These are phyloP conservation scores for Lodderomyces parapsilosis DNA, from an alignment of 1,139 yeast species.

Conservation along the genomic window DNA sequence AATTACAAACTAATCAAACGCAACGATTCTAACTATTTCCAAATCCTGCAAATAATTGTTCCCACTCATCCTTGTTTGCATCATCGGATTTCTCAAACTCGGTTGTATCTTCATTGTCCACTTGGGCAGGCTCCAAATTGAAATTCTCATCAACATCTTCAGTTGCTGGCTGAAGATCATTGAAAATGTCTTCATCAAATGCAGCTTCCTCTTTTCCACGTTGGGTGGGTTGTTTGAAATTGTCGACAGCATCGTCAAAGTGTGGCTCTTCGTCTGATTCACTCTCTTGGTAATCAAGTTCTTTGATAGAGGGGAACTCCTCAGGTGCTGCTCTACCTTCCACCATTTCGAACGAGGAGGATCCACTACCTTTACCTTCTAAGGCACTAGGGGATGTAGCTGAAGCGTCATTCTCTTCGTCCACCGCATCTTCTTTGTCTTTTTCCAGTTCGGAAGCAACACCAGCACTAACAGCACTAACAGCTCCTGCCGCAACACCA, in stretches of 20 bases:
- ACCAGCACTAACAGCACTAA: conserved; percentile 23
- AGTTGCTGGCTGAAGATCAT: conserved; percentile 40
- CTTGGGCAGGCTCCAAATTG: conserved; percentile 45
- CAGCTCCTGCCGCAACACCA: conserved; percentile 19
- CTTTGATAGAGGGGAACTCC: conserved; percentile 77
- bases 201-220: conserved; percentile 6
- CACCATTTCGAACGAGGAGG: conserved; percentile 51
- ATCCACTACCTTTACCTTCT: conserved; percentile 17
- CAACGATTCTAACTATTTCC: conserved; percentile 50
- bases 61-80: conserved; percentile 78
- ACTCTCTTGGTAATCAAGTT: conserved; percentile 61
- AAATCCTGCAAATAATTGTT: conserved; percentile 87
- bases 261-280: conserved; percentile 34
- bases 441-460: conserved; percentile 34
- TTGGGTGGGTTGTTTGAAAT: conserved; percentile 21
- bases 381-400: conserved; percentile 55
- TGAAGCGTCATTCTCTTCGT: too few relatives aligned
- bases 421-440: conserved; percentile 39
- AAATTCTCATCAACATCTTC: conserved; percentile 39
- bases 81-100: conserved; percentile 19
- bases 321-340: conserved; percentile 32
- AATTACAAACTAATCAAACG: conserved; percentile 10
- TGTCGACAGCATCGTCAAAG: conserved; percentile 44
- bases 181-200: conserved; percentile 33
- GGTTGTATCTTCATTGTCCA: conserved; percentile 28